These are phyloP conservation scores for Cymodocea nodosa DNA, from an alignment of 116 monocot species.

Conservation along the genomic window DNA sequence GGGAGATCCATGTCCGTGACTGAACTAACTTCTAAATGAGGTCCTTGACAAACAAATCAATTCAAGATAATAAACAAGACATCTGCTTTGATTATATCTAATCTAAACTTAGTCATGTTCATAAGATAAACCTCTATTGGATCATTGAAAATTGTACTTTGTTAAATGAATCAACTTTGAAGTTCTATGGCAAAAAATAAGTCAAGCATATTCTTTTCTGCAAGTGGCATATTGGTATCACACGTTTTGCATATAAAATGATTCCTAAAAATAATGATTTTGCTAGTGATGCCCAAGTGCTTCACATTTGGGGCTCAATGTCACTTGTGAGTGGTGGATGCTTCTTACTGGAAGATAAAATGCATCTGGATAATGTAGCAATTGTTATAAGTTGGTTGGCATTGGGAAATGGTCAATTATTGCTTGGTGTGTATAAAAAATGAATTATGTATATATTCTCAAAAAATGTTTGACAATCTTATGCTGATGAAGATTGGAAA, in stretches of 20 bases:
- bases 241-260: neutral
- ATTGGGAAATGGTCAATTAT: conserved; percentile 66
- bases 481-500: conserved; percentile 15
- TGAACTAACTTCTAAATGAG: too few relatives aligned
- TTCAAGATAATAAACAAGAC: too few relatives aligned
- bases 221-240: too few relatives aligned
- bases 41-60: too few relatives aligned
- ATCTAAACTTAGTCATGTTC: too few relatives aligned
- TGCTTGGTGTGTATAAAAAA: conserved; percentile 71
- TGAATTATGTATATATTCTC: conserved; percentile 60
- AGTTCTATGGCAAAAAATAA: too few relatives aligned
- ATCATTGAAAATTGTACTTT: too few relatives aligned
- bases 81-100: too few relatives aligned
- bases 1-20: too few relatives aligned
- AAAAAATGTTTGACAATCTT: conserved; percentile 28
- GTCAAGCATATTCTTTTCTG: too few relatives aligned
- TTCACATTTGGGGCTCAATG: conserved; percentile 79
- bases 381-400: conserved; percentile 50
- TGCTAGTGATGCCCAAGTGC: conserved; percentile 13
- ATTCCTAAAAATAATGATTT: neutral
- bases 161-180: too few relatives aligned
- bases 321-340: conserved; percentile 39
- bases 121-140: too few relatives aligned
- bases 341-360: conserved; percentile 67
- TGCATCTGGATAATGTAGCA: conserved; percentile 35